Base-by-base conservation (phyloP, 2,329 filamentous ascomycete species). In the Talaromyces sp. region DNA sequence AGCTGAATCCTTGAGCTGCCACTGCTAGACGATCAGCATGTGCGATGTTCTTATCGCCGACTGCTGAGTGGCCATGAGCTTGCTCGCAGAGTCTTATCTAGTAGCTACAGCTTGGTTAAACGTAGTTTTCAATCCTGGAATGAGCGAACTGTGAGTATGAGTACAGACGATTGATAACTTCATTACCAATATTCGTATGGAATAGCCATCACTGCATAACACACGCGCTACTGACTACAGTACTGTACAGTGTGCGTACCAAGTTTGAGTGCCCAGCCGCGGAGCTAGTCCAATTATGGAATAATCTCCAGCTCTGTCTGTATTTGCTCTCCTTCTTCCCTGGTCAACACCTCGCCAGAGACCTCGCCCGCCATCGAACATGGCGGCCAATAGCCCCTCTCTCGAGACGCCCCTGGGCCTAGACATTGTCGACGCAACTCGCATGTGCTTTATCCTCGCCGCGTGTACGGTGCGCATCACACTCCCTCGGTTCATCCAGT, bases 381-480 rank as follows among this genome's bases (percentile, higher is more conserved):
- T 53, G 49, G 27, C 49, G 8, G 15, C 15, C 25, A 28, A 30
- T 2, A 30, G 30, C 30, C 3, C 11, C 49, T 15, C 28, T 5
- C 19, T 56, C 11, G 54, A 56, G 30, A 13, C 32, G 51, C 32
- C 57, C n/a, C 51, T 27, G 44, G 57, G 57, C 55, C 70, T 74
- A 69, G 72, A 75, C 61, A 67, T 68, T 9, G 64, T 73, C n/a
- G 72, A 74, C 57, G 62, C 67, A 39, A 63, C 77, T 54, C 73
- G 75, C 65, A 63, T 67, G 36, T 75, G 75, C 66, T 78, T 76
- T 61, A 58, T 77, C 60, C 64, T 74, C 55, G 68, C 74, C 64
- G 70, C 74, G 58, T 73, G 70, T 64, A 74, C 72, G 67, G 76
- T 78, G 75, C 65, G 71, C 52, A 56, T 7, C 28, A 25, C 25